A percentile compares a stretch with the other conserved stretches of the same genome.
phyloP scores from a whole-genome alignment of 441 rosid species.

The Dalechampia spathulata region DNA sequence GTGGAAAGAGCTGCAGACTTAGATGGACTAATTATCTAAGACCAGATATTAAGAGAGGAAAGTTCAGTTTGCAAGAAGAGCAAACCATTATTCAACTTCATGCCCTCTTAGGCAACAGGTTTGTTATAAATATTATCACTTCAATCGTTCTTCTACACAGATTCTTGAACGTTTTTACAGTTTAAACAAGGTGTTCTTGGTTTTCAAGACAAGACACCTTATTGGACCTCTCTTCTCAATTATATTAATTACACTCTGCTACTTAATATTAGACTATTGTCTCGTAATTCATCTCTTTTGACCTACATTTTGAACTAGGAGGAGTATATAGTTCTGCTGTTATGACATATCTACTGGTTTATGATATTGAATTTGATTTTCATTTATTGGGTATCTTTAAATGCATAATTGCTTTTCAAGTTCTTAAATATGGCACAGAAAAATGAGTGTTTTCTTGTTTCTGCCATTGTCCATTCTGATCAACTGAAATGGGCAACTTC shows the following conservation, averaged over 20 bases:
- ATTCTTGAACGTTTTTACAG: neutral
- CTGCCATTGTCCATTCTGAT: conserved; percentile 1
- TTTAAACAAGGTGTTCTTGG: neutral
- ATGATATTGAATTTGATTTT: conserved; percentile 13
- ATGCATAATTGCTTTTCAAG: neutral
- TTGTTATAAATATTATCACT: too few species aligned
- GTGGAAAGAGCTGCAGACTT: conserved; percentile 98
- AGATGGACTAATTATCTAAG: conserved; percentile 98
- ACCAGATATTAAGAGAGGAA: conserved; percentile 96
- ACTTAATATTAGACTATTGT: neutral
- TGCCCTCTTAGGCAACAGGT: conserved; percentile 98
- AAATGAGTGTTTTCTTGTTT: neutral
- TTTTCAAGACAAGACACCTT: neutral
- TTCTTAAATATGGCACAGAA: neutral
- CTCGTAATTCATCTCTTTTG: neutral
- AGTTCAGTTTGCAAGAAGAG: conserved; percentile 91
- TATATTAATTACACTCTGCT: conserved; percentile 13
- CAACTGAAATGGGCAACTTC: neutral
- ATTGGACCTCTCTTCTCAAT: too few species aligned
- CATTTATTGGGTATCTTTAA: conserved; percentile 12
- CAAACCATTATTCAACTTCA: conserved; percentile 98
- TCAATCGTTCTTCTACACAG: too few species aligned
- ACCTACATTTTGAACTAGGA: conserved; percentile 6
- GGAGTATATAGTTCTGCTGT: conserved; percentile 4
- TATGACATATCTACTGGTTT: conserved; percentile 13